Percentiles rank a stretch among this genome's conserved stretches.
phyloP scores from a whole-genome alignment of 1,284 basidiomycete species.

The Pseudozyma thailandica region DNA sequence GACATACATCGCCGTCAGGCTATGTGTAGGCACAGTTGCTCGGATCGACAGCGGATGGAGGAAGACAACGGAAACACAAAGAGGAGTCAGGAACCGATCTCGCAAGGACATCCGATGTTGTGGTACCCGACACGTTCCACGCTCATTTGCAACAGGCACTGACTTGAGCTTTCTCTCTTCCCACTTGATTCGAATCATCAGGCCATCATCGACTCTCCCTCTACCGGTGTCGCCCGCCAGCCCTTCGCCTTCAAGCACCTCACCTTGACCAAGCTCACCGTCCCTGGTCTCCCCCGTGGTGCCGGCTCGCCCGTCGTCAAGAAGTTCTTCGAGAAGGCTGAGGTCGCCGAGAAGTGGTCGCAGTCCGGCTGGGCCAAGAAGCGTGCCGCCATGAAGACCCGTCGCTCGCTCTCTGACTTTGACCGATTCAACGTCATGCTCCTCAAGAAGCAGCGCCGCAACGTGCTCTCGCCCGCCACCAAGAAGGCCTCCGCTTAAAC shows the following conservation, averaged over 20 bases:
- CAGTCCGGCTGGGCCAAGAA: constrained; percentile 88
- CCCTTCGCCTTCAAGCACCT: constrained; percentile 90
- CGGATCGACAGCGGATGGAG: too few species aligned
- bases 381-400: constrained; percentile 79
- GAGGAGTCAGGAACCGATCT: too few species aligned
- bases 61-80: too few species aligned
- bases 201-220: constrained; percentile 95
- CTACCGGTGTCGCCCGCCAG: constrained; percentile 90
- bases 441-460: constrained; percentile 72
- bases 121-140: background rate
- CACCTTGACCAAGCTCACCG: constrained; percentile 85
- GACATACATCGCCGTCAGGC: too few species aligned
- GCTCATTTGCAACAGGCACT: constrained; percentile 7
- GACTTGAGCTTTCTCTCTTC: constrained; percentile 4
- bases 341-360: constrained; percentile 79
- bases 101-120: constrained; percentile 3
- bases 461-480: constrained; percentile 64
- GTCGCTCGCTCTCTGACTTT: constrained; percentile 87
- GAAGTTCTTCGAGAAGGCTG: constrained; percentile 88
- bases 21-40: too few species aligned
- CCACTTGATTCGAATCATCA: constrained; percentile 68
- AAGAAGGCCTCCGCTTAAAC: constrained; percentile 64
- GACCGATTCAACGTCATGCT: constrained; percentile 78
- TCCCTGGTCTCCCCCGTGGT: constrained; percentile 86
- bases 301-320: constrained; percentile 84